Base-by-base conservation (phyloP, 208 protist species). In the Leishmania arabica region DNA sequence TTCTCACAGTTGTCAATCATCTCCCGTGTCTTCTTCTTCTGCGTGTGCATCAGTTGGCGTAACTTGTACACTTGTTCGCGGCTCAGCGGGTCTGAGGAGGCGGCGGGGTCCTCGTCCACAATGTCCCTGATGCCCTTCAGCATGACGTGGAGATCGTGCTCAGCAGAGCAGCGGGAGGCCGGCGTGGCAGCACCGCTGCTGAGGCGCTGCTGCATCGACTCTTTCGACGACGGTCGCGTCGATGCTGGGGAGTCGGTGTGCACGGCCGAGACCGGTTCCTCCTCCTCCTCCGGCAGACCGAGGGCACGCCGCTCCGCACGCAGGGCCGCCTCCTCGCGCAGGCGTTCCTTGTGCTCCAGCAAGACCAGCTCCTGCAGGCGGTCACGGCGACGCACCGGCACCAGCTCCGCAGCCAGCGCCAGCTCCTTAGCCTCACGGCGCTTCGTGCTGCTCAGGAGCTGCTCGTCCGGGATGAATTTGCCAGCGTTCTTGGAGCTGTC, bases 311-410 rank as follows among this genome's bases (percentile, higher is more conserved):
- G 92, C 79, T 92, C 82, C 19, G 78, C 85, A 13, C 92, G 90
- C 40, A 93, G 82, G 19, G 89, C 82, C 21, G 81, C 86, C 84
- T 97, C 88, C 80, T 90, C 85, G 66, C 77, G 79, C 8, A 95
- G 83, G 19, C 94, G 91, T 19, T 86, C 80, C 83, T 95, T 95
- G 86, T 95, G 87, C 79, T 97, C 92, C 77, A 97, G 90, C 73
- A 97, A 75, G 27, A 97, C 87, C 40, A 97, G 88, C 84, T 95
- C 92, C 89, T 97, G 88, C 49, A 97, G 87, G 76, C 92, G 94
- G 78, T 97, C 94, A 65, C 94, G 94, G 76, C 94, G 92, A 34
- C 94, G 94, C 81, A 97, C 80, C 17, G 94, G 92, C 66, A 97
- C 90, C 45, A 91, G 79, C 47, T 90, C 60, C 15, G 91, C 88